These are phyloP conservation scores for Ceratocystis cubensis DNA, from an alignment of 2,329 filamentous ascomycete genomes.

Conservation along the genomic window DNA sequence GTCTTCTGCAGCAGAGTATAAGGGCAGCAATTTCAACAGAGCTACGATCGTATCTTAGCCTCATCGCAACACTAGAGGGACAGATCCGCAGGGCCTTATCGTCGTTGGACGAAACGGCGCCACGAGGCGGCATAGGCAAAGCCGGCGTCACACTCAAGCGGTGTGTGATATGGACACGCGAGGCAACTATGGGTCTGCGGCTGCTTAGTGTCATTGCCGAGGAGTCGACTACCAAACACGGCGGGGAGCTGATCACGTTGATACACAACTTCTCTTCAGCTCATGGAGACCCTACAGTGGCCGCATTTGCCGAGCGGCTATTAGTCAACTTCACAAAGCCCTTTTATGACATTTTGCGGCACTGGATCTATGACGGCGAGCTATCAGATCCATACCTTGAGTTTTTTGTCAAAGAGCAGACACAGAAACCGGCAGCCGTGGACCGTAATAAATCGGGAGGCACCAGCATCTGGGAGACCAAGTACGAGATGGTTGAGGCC, in stretches of 20 bases:
- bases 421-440: conserved; percentile 35
- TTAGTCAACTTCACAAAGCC: conserved; percentile 78
- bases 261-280: conserved; percentile 90
- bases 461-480: conserved; percentile 84
- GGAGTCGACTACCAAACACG: conserved; percentile 68
- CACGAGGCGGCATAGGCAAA: conserved; percentile 62
- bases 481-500: conserved; percentile 41
- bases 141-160: conserved; percentile 87
- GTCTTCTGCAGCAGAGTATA: conserved; percentile 83
- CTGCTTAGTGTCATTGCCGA: conserved; percentile 92
- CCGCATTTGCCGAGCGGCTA: conserved; percentile 80
- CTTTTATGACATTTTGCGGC: conserved; percentile 90
- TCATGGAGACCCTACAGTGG: conserved; percentile 89
- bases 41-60: conserved; percentile 73
- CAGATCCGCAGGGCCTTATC: conserved; percentile 77
- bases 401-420: conserved; percentile 75
- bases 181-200: conserved; percentile 88
- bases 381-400: conserved; percentile 90
- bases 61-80: conserved; percentile 83
- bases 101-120: conserved; percentile 54
- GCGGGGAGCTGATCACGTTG: conserved; percentile 82
- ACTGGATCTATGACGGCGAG: conserved; percentile 98
- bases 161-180: conserved; percentile 93
- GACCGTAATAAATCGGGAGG: conserved; percentile 41
- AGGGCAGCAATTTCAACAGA: conserved; percentile 75